Base-by-base conservation (phyloP, 176 grass and related monocot species). In the Aegilops tauschii region DNA sequence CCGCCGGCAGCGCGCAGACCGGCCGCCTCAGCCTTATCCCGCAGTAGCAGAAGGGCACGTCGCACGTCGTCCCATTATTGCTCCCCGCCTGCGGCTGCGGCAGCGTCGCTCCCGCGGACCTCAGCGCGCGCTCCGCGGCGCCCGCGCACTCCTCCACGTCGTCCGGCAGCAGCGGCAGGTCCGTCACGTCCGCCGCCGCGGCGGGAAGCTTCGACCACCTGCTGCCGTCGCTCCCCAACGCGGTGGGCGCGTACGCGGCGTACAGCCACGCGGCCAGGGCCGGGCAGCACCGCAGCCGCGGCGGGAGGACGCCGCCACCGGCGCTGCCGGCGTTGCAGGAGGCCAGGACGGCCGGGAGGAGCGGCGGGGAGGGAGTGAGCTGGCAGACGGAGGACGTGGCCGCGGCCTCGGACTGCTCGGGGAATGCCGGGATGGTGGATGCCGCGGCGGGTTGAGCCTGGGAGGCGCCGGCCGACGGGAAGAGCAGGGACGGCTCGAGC, bases 341-440 rank as follows among this genome's bases (percentile, higher is more conserved):
- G 6, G 87, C 40, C 21, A 89, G 68, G 49, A 98, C 90, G 50
- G 88, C 83, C 5, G 91, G 92, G 21, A 98, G 92, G 65, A 98
- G 92, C 8, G 82, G 77, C 3, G 90, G 78, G 13, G 92, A 83
- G 0, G 94, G 92, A 23, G 88, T 77, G 56, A 98, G 80, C 72
- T 94, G 92, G 90, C 96, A 98, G 35, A 95, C 86, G 18, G 91
- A 93, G 7, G 93, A 87, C 7, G 87, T 8, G 25, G 86, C 84
- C 21, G 84, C 92, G 11, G 86, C 77, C 44, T 94, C 90, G 4
- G 96, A 96, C 86, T 98, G 96, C 79, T 98, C 96, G 7, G 96
- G 96, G 88, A 96, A 98, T 11, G 96, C 96, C 6, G 96, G 92
- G 89, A 98, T 98, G 76, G 87, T 98, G 79, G 88, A 56, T 11